These are phyloP conservation scores for Hemileia vastatrix DNA, from an alignment of 1,284 basidiomycete genomes.

Conservation along the genomic window DNA sequence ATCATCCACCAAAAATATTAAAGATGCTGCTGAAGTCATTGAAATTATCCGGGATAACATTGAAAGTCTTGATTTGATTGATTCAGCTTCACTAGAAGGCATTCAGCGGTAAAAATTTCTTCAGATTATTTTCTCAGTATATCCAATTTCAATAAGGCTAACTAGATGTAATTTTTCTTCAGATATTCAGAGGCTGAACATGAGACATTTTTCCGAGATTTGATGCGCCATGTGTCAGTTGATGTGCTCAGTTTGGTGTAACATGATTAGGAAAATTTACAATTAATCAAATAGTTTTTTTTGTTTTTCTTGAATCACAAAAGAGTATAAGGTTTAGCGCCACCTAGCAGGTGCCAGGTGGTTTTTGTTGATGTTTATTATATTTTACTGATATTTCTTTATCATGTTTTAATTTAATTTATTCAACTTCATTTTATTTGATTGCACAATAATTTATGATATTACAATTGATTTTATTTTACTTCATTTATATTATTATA, in stretches of 20 bases:
- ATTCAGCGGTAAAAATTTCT: slow-evolving; percentile 5
- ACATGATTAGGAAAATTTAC: no score
- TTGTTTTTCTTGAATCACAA: no score
- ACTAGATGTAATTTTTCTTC: background rate
- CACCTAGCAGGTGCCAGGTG: no score
- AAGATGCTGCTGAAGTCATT: slow-evolving; percentile 31
- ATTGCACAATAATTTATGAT: no score
- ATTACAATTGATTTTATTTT: no score
- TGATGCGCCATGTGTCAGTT: slow-evolving; percentile 1
- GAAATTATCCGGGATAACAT: slow-evolving; percentile 28
- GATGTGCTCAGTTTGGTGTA: slow-evolving; percentile 22
- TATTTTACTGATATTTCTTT: no score
- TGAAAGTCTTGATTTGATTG: slow-evolving; percentile 32
- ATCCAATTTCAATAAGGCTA: background rate
- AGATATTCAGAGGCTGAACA: slow-evolving; percentile 18
- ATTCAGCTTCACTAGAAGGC: slow-evolving; percentile 33
- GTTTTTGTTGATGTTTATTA: no score
- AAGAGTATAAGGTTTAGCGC: no score
- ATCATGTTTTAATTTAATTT: no score
- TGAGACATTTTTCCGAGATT: slow-evolving; percentile 1
- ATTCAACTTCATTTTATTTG: no score
- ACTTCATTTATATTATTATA: no score
- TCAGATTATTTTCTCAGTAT: background rate
- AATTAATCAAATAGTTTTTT: no score
- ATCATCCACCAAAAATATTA: background rate